These are phyloP conservation scores for Elaphomyces granulatus DNA, from an alignment of 495 filamentous ascomycete species.

Conservation along the genomic window DNA sequence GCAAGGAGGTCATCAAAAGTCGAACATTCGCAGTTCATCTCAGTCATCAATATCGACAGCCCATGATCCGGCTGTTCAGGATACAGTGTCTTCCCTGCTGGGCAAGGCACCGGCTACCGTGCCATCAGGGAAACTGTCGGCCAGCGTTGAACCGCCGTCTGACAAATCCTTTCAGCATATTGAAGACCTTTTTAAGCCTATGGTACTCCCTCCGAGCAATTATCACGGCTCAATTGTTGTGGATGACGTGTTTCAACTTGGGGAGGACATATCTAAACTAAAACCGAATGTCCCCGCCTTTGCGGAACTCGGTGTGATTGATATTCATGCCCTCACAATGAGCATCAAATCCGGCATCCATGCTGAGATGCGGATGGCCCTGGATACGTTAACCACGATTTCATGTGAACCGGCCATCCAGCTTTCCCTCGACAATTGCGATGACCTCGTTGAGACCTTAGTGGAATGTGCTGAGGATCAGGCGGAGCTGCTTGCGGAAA, in stretches of 20 bases:
- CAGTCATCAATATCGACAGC: constrained; percentile 23
- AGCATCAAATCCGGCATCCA: constrained; percentile 86
- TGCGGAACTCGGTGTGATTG: constrained; percentile 72
- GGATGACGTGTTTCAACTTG: constrained; percentile 43
- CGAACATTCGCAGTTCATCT: constrained; percentile 25
- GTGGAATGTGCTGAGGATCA: constrained; percentile 87
- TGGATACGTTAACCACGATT: constrained; percentile 68
- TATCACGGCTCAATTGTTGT: constrained; percentile 53
- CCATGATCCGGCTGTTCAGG: constrained; percentile 14
- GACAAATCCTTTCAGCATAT: constrained; percentile 33
- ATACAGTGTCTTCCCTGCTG: constrained; percentile 20
- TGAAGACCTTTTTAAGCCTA: constrained; percentile 40
- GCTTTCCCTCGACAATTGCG: constrained; percentile 58
- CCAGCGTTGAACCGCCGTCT: constrained; percentile 26
- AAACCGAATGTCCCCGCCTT: constrained; percentile 61
- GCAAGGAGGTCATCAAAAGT: constrained; percentile 14
- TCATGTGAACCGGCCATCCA: constrained; percentile 46
- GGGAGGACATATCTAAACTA: constrained; percentile 44
- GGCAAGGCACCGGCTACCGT: constrained; percentile 22
- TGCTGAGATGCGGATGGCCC: constrained; percentile 70
- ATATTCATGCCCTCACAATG: constrained; percentile 83
- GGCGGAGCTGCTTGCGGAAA: constrained; percentile 60
- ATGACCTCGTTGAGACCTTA: constrained; percentile 76
- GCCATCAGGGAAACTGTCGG: constrained; percentile 28
- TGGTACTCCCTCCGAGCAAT: constrained; percentile 38